Conservation (phyloP, 2,329 filamentous ascomycete genomes). For the Fusarium napiforme region DNA sequence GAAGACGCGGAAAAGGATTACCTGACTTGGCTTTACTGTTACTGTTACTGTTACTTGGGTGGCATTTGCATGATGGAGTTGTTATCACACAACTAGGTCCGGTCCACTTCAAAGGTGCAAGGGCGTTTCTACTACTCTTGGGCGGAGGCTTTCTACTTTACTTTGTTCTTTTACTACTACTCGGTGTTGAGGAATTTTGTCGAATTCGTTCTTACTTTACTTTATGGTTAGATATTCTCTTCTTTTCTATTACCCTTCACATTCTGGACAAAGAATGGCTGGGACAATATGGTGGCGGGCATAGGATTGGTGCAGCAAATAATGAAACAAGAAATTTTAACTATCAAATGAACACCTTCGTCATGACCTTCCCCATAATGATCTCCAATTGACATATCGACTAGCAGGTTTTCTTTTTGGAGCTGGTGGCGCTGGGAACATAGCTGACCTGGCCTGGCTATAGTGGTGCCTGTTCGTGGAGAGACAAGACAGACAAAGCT, state of each 20-base stretch:
- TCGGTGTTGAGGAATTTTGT: conserved; percentile 9
- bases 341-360: conserved; percentile 1
- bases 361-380: not conserved
- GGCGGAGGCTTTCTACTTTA: not conserved
- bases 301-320: conserved; percentile 9
- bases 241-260: conserved; percentile 1
- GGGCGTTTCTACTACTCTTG: conserved; percentile 16
- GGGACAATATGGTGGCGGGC: conserved; percentile 7
- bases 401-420: not conserved
- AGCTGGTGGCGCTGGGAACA: not conserved
- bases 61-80: conserved; percentile 29
- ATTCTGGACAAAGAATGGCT: conserved; percentile 12
- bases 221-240: not conserved
- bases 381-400: not conserved
- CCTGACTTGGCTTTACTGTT: not conserved
- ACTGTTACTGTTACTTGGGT: not conserved
- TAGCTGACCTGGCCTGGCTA: not conserved
- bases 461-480: not conserved
- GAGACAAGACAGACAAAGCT: not conserved
- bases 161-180: not conserved
- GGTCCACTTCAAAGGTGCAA: not conserved
- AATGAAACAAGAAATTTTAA: conserved; percentile 8
- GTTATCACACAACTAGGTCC: conserved; percentile 25
- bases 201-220: not conserved
- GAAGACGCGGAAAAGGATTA: conserved; percentile 8